Evolutionary conservation across 2,329 filamentous ascomycete species (phyloP).

Genomic region (Alternaria sp.): DNA sequence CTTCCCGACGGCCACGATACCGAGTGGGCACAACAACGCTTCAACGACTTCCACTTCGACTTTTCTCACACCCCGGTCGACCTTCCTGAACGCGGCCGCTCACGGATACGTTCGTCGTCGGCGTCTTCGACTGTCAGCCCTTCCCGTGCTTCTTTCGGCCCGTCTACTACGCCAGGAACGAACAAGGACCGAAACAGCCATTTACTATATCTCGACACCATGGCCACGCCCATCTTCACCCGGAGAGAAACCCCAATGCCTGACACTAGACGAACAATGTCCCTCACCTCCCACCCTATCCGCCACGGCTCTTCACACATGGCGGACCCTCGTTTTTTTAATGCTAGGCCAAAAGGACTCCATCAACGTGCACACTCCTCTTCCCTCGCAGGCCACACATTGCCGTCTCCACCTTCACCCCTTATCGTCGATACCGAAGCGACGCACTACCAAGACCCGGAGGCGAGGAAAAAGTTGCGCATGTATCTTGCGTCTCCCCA

Average conservation of each 20-base stretch:
- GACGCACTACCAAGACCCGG: slow-evolving; percentile 88
- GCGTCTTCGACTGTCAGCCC: slow-evolving; percentile 34
- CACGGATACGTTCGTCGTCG: slow-evolving; percentile 30
- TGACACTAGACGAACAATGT: slow-evolving; percentile 68
- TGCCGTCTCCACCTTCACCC: slow-evolving; percentile 37
- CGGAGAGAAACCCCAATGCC: slow-evolving; percentile 25
- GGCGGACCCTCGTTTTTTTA: slow-evolving; percentile 48
- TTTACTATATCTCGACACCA: slow-evolving; percentile 41
- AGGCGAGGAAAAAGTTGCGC: slow-evolving; percentile 84
- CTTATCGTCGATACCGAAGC: slow-evolving; percentile 69
- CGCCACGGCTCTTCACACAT: slow-evolving; percentile 60
- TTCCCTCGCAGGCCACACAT: slow-evolving; percentile 40
- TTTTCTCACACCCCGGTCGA: slow-evolving; percentile 27
- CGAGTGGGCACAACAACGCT: slow-evolving; percentile 40
- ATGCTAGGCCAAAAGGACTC: slow-evolving; percentile 43
- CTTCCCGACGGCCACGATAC: slow-evolving; percentile 21
- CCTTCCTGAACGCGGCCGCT: slow-evolving; percentile 23
- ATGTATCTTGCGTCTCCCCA: slow-evolving; percentile 88
- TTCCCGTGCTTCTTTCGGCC: slow-evolving; percentile 23
- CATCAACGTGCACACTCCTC: slow-evolving; percentile 46
- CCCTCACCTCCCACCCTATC: slow-evolving; percentile 72
- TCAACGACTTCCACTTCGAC: slow-evolving; percentile 47
- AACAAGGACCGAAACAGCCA: slow-evolving; percentile 32
- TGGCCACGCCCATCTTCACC: slow-evolving; percentile 34
- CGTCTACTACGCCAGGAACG: slow-evolving; percentile 23